Percentiles rank a stretch among this genome's conserved stretches.
phyloP scores from a whole-genome alignment of 148 eudicot species.

The Chenopodium quinoa region DNA sequence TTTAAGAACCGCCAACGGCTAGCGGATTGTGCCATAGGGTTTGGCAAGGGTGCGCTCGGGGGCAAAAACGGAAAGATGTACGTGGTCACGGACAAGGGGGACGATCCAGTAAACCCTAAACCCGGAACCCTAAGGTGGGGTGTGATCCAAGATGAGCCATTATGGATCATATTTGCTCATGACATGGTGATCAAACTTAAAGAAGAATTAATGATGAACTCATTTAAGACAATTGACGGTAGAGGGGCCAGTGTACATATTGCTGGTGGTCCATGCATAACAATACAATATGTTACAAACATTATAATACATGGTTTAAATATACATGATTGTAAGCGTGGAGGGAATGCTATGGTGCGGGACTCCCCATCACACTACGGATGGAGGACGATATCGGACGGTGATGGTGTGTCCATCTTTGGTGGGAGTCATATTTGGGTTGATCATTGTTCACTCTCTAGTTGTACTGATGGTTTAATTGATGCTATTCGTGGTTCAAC shows the following conservation, averaged over 20 bases:
- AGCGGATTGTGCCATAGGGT: constrained; percentile 76
- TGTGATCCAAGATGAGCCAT: constrained; percentile 55
- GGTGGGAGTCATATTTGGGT: constrained; percentile 61
- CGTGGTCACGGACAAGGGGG: constrained; percentile 42
- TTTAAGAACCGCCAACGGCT: constrained; percentile 49
- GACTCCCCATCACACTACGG: constrained; percentile 57
- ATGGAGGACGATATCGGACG: constrained; percentile 59
- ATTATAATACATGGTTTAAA: constrained; percentile 56
- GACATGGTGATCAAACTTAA: constrained; percentile 59
- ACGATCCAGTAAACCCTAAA: constrained; percentile 54
- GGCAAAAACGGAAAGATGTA: constrained; percentile 56
- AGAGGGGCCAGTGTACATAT: constrained; percentile 59
- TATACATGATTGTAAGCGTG: constrained; percentile 54
- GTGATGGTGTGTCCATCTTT: constrained; percentile 63
- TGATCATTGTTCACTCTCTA: constrained; percentile 57
- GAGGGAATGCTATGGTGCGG: constrained; percentile 47
- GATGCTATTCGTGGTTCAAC: constrained; percentile 65
- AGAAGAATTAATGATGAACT: constrained; percentile 58
- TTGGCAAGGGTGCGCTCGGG: constrained; percentile 66
- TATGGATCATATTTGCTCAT: constrained; percentile 55
- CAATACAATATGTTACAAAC: constrained; percentile 57
- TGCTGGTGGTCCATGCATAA: constrained; percentile 65
- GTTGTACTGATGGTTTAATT: constrained; percentile 56
- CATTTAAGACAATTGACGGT: constrained; percentile 67
- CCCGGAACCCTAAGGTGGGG: constrained; percentile 56